phyloP scores from a whole-genome alignment of 2,329 filamentous ascomycete species.

The Penicillium corylophilum region DNA sequence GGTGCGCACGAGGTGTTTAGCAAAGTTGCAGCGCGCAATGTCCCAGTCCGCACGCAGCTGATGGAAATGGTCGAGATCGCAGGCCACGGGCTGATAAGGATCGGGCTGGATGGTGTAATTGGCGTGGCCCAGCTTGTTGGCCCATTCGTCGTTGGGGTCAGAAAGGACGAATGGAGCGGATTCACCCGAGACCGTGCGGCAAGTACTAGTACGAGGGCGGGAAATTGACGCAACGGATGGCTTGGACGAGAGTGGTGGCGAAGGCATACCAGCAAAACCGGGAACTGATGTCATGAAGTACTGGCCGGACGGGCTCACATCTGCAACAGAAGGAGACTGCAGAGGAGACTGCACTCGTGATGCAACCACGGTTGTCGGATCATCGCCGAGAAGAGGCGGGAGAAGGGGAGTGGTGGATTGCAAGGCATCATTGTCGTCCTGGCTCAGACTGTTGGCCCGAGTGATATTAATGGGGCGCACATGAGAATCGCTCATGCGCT shows the following conservation, averaged over 20 bases:
- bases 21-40: slow-evolving; percentile 77
- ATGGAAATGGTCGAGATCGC: slow-evolving; percentile 60
- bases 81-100: slow-evolving; percentile 69
- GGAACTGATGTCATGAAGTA: slow-evolving; percentile 50
- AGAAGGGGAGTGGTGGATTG: slow-evolving; percentile 79
- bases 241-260: slow-evolving; percentile 73
- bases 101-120: slow-evolving; percentile 86
- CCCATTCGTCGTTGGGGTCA: slow-evolving; percentile 73
- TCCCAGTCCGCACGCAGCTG: slow-evolving; percentile 79
- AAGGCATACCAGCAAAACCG: slow-evolving; percentile 53
- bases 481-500: slow-evolving; percentile 51
- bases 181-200: slow-evolving; percentile 46
- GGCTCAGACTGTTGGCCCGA: slow-evolving; percentile 50
- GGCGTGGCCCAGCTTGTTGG: slow-evolving; percentile 80
- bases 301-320: slow-evolving; percentile 47
- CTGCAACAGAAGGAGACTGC: slow-evolving; percentile 77
- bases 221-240: slow-evolving; percentile 76
- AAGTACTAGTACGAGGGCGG: slow-evolving; percentile 46
- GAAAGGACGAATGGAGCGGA: slow-evolving; percentile 63
- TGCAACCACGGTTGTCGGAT: slow-evolving; percentile 47
- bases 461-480: slow-evolving; percentile 54
- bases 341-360: slow-evolving; percentile 73
- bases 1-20: slow-evolving; percentile 82
- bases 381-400: slow-evolving; percentile 71
- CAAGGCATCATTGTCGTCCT: slow-evolving; percentile 57